Percentiles rank a stretch among this genome's conserved stretches.
Conservation (phyloP, 192 early-diverging fungal genomes). For the Backusella westeae region DNA sequence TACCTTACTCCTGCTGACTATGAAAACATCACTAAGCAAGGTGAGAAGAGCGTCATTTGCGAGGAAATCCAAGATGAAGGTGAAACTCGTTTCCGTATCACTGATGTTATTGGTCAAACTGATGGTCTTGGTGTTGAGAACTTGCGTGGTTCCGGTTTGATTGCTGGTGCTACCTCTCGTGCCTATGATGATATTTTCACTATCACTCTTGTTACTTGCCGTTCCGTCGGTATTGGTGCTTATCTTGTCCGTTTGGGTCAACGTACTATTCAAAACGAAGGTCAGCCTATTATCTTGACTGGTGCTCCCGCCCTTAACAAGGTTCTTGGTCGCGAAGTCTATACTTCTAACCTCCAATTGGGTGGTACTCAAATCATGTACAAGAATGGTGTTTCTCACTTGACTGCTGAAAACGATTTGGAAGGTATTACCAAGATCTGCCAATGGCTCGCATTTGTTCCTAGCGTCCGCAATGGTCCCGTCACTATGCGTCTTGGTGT, state of each 20-base stretch:
- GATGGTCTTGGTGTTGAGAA: constrained; percentile 97
- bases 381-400: constrained; percentile 97
- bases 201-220: constrained; percentile 92
- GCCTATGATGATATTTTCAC: constrained; percentile 99
- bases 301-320: constrained; percentile 98
- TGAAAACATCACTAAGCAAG: constrained; percentile 55
- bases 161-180: constrained; percentile 93
- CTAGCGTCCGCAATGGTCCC: constrained; percentile 66
- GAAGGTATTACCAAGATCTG: constrained; percentile 89
- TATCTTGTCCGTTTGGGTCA: constrained; percentile 98
- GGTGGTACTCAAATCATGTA: constrained; percentile 99
- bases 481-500: constrained; percentile 56
- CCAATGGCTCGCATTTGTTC: constrained; percentile 93
- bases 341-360: constrained; percentile 96
- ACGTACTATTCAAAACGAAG: constrained; percentile 95
- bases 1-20: constrained; percentile 81
- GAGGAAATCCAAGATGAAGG: constrained; percentile 72
- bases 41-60: constrained; percentile 69
- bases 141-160: constrained; percentile 93
- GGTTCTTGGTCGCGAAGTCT: constrained; percentile 96
- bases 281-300: constrained; percentile 97
- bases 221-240: constrained; percentile 98
- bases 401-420: constrained; percentile 95
- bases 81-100: constrained; percentile 77
- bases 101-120: constrained; percentile 80